phyloP scores from a whole-genome alignment of 2,329 filamentous ascomycete species.

The Ophiostoma pallidulum region DNA sequence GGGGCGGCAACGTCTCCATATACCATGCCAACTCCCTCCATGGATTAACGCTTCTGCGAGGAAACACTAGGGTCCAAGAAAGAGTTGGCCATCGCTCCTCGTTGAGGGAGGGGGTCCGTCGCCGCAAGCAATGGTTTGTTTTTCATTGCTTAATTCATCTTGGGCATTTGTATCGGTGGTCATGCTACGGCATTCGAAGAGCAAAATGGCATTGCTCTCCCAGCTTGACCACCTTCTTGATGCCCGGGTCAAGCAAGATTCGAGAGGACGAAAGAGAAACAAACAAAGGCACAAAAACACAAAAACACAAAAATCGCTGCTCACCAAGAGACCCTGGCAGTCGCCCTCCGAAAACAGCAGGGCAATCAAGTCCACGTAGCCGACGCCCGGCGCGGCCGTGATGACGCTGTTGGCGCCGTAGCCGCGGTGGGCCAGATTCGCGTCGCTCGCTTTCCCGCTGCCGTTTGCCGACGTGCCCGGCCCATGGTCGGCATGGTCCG shows the following conservation, averaged over 20 bases:
- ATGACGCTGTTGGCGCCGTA: conserved; percentile 78
- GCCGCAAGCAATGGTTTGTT: not conserved
- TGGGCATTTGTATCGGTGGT: conserved; percentile 62
- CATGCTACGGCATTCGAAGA: conserved; percentile 41
- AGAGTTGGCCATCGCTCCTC: not conserved
- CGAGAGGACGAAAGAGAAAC: not conserved
- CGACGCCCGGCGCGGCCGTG: conserved; percentile 53
- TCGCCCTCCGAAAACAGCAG: conserved; percentile 63
- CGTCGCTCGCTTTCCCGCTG: conserved; percentile 26
- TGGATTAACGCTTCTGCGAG: not conserved
- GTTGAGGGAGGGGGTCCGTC: not conserved
- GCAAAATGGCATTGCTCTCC: not conserved
- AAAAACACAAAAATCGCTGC: conserved; percentile 19
- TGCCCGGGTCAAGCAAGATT: too few species aligned
- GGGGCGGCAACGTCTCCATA: too few species aligned
- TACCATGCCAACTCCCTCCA: not conserved
- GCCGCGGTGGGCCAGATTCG: conserved; percentile 54
- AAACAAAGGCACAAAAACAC: conserved; percentile 11
- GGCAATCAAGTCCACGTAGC: conserved; percentile 72
- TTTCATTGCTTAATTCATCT: conserved; percentile 43
- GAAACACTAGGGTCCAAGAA: not conserved
- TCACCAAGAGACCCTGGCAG: conserved; percentile 40
- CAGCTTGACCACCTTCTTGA: conserved; percentile 54
- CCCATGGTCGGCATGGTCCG: conserved; percentile 33
- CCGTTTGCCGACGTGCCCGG: not conserved